phyloP scores from a whole-genome alignment of 805 yeast species.

The Yarrowia divulgata region DNA sequence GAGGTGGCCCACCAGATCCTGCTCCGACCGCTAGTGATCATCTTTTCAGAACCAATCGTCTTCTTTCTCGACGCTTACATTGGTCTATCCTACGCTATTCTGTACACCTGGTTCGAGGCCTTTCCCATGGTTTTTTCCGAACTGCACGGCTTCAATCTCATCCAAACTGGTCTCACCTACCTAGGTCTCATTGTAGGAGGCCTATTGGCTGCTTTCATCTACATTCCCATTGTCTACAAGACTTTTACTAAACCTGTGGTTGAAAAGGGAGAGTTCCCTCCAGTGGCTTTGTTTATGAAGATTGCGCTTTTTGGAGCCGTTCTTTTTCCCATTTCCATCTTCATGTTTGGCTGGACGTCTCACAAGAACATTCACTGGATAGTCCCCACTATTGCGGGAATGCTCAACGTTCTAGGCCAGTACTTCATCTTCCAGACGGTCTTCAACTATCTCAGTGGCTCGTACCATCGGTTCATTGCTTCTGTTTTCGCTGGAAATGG shows the following conservation, averaged over 20 bases:
- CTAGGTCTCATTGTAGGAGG: conserved; percentile 56
- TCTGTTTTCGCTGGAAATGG: conserved; percentile 65
- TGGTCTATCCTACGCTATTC: conserved; percentile 58
- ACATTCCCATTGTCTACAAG: conserved; percentile 25
- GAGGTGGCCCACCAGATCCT: conserved; percentile 41
- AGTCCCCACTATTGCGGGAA: conserved; percentile 56
- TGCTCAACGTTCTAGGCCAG: conserved; percentile 53
- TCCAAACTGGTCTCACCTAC: conserved; percentile 58
- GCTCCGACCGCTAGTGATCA: conserved; percentile 55
- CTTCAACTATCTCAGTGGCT: conserved; percentile 58
- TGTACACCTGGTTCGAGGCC: conserved; percentile 64
- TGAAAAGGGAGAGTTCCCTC: conserved; percentile 17
- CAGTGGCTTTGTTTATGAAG: conserved; percentile 33
- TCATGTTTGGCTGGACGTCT: conserved; percentile 62
- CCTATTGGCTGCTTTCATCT: conserved; percentile 41
- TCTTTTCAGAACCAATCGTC: conserved; percentile 60
- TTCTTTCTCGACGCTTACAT: conserved; percentile 58
- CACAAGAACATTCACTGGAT: conserved; percentile 57
- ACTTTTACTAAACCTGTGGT: conserved; percentile 19
- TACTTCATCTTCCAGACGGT: conserved; percentile 61
- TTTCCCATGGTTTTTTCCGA: conserved; percentile 60
- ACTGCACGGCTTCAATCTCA: conserved; percentile 54
- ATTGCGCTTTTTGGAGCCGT: conserved; percentile 54
- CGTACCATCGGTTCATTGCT: conserved; percentile 60
- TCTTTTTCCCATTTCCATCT: conserved; percentile 55